Evolutionary conservation across 257 asterid species (phyloP).

Genomic region (Forsythia suspensa): DNA sequence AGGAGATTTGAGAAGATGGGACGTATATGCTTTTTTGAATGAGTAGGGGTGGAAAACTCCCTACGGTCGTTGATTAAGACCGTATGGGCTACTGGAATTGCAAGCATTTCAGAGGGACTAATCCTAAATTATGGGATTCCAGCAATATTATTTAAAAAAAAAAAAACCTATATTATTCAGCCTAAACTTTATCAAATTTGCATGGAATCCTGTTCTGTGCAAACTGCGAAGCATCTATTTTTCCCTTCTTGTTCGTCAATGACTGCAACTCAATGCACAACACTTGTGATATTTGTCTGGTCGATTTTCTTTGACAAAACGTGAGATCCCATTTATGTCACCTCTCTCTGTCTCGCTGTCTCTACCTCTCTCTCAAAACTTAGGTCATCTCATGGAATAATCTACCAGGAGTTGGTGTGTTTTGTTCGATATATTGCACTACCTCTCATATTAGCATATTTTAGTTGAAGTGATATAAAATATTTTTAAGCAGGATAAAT

Average conservation of each 20-base stretch:
- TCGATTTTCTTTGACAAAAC: not conserved
- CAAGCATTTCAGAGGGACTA: not conserved
- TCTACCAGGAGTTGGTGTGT: too few species aligned
- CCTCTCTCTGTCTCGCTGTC: not conserved
- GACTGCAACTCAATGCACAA: not conserved
- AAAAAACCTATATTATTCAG: not conserved
- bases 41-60: too few species aligned
- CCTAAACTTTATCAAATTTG: not conserved
- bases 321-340: not conserved
- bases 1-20: too few species aligned
- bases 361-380: too few species aligned
- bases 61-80: not conserved
- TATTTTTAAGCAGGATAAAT: too few species aligned
- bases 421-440: too few species aligned
- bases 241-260: not conserved
- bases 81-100: not conserved
- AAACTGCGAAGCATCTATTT: not conserved
- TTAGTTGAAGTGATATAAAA: too few species aligned
- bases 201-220: not conserved
- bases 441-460: too few species aligned
- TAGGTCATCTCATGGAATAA: too few species aligned
- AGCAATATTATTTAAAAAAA: not conserved
- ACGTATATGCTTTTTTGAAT: too few species aligned
- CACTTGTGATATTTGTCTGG: not conserved
- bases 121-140: not conserved